phyloP scores from a whole-genome alignment of 306 rosid species.

The Leucaena leucocephala region DNA sequence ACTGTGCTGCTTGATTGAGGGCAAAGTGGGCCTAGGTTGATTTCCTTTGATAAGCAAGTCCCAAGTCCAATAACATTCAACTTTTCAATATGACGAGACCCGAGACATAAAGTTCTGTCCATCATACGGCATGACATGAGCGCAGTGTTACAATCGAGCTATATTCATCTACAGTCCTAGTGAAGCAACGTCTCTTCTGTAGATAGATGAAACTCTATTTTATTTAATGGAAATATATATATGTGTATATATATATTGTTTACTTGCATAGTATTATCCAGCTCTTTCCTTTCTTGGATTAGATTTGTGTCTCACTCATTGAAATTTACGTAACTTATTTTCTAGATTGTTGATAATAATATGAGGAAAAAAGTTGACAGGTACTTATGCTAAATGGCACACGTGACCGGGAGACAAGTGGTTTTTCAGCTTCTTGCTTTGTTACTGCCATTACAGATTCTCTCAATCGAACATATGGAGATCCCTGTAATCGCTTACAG shows the following conservation, averaged over 20 bases:
- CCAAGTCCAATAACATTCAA: background rate
- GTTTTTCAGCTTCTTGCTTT: slow-evolving; percentile 80
- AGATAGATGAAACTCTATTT: slow-evolving; percentile 19
- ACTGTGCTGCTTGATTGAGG: slow-evolving; percentile 18
- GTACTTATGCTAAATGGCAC: slow-evolving; percentile 83
- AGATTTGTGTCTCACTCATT: slow-evolving; percentile 19
- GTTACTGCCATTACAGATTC: slow-evolving; percentile 87
- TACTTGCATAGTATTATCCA: slow-evolving; percentile 1
- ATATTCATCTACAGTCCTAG: slow-evolving; percentile 14
- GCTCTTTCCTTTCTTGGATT: slow-evolving; percentile 26
- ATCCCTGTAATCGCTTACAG: slow-evolving; percentile 56
- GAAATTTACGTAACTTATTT: slow-evolving; percentile 17
- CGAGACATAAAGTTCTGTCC: slow-evolving; percentile 11
- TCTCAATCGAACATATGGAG: slow-evolving; percentile 83
- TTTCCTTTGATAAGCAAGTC: slow-evolving; percentile 28
- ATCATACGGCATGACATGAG: slow-evolving; percentile 15
- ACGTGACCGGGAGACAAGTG: slow-evolving; percentile 79
- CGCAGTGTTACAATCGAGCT: slow-evolving; percentile 10
- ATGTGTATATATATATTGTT: too few species aligned
- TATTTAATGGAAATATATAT: background rate
- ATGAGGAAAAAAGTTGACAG: slow-evolving; percentile 39
- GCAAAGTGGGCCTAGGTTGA: slow-evolving; percentile 29
- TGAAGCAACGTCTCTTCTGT: slow-evolving; percentile 30
- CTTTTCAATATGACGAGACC: slow-evolving; percentile 17
- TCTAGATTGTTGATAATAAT: slow-evolving; percentile 19